Percentiles rank a stretch among this genome's conserved stretches.
These are phyloP conservation scores for Allium sativum DNA, from an alignment of 106 monocot genomes.

Conservation along the genomic window DNA sequence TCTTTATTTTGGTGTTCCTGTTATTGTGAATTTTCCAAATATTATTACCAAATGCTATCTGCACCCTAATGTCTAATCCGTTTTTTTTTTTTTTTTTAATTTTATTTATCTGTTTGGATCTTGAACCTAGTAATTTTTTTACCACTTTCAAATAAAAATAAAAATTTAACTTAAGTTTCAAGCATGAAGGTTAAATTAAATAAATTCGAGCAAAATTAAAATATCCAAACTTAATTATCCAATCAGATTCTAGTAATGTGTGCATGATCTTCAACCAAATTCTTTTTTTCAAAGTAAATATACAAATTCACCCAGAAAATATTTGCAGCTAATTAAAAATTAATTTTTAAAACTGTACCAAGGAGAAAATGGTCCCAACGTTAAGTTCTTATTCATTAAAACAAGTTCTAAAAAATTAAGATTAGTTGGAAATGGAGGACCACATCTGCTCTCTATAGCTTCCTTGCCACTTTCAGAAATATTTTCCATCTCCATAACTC, in stretches of 20 bases:
- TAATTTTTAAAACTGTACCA: too few species aligned
- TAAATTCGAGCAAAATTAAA: not conserved
- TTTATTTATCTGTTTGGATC: too few species aligned
- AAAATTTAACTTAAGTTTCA: too few species aligned
- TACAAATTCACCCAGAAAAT: not conserved
- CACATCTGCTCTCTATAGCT: conserved; percentile 5
- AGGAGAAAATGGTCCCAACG: conserved; percentile 13
- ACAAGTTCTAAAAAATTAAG: conserved; percentile 16
- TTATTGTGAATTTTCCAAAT: too few species aligned
- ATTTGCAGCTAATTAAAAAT: not conserved
- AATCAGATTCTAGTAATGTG: not conserved
- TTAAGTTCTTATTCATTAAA: conserved; percentile 7
- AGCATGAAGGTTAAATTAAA: too few species aligned
- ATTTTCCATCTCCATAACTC: conserved; percentile 8
- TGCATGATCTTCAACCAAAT: not conserved
- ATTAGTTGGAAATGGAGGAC: conserved; percentile 32
- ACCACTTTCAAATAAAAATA: too few species aligned
- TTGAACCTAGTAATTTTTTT: too few species aligned
- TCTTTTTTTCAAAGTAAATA: not conserved
- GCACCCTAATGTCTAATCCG: too few species aligned
- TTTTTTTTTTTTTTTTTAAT: too few species aligned
- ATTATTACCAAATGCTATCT: too few species aligned
- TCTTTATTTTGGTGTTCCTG: too few species aligned
- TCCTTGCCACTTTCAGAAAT: conserved; percentile 5
- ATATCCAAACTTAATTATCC: not conserved